Evolutionary conservation across 176 grass and related monocot genomes (phyloP).

Genomic region (barley (Hordeum vulgare)): DNA sequence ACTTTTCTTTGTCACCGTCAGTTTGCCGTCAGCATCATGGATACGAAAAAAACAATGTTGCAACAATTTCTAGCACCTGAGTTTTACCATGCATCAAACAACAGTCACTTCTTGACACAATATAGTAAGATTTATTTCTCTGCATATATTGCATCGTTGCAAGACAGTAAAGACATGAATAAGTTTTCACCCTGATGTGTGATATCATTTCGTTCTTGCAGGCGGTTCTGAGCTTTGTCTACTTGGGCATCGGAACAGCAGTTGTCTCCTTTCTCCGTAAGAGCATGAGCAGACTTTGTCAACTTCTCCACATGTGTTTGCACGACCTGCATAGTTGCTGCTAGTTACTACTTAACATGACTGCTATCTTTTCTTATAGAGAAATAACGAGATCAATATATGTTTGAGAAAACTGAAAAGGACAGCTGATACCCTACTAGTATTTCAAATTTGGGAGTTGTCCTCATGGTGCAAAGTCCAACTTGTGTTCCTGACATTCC

Average conservation of each 20-base stretch:
- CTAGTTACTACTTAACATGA: background rate
- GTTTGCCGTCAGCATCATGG: background rate
- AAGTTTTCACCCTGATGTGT: background rate
- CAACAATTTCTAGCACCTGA: too few species aligned
- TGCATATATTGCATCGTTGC: background rate
- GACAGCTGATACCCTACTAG: background rate
- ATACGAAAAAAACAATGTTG: background rate
- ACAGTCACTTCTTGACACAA: background rate
- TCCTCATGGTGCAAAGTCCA: background rate
- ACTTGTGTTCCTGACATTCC: background rate
- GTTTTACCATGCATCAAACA: too few species aligned
- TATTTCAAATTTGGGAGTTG: background rate
- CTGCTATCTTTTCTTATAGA: background rate
- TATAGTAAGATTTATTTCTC: background rate
- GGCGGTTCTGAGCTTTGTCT: conserved; percentile 52
- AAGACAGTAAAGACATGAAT: background rate
- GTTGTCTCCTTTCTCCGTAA: conserved; percentile 54
- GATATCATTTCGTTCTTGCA: conserved; percentile 13
- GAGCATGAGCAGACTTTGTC: conserved; percentile 8
- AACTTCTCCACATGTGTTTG: background rate
- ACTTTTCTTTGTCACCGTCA: background rate
- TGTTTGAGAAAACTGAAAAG: background rate
- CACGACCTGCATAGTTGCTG: background rate
- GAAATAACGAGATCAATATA: background rate
- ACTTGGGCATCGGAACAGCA: conserved; percentile 40